Evolutionary conservation across 306 rosid genomes (phyloP), one percentile per base, ranked within the genome.

Genomic region (Malus orientalis): DNA sequence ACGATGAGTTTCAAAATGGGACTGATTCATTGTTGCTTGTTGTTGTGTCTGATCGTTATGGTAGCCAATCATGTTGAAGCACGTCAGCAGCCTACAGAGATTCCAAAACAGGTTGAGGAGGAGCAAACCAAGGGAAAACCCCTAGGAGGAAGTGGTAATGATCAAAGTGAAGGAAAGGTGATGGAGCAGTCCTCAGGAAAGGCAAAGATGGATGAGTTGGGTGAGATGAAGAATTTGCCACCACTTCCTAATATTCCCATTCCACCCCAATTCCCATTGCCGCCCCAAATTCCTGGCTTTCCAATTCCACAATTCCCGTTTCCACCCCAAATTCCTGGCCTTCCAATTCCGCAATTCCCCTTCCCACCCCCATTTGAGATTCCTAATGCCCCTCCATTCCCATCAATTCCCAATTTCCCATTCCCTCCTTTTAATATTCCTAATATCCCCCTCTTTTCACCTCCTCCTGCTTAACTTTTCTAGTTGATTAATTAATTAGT

Each of bases 161-260:
- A 30, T 30, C 62, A 40, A 53, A 23, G 11, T 19, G 55, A n/a
- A 47, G 77, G 15, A 22, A 32, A 67, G 30, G 29, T 13, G 60
- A 12, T 30, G 25, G 9, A 36, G 40, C 40, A 6, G 40, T 36
- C 40, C 40, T 36, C 40, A 36, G 40, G 40, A 36, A 9, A 58
- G 61, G 49, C 51, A 11, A 49, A 40, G 29, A 76, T 69, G 60
- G 69, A 75, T 47, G 61, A 57, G n/a, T 23, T 70, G 29, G 64
- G 57, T 55, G 78, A 71, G 53, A 70, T 67, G 85, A 81, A 77
- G 63, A 67, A 60, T 32, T 29, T 44, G 44, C 59, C 81, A 55
- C 78, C 81, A 32, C n/a, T 77, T 30, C 82, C 77, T 2, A 25
- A 42, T 8, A 53, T 62, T 74, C 58, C 77, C 12, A 13, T 47